A percentile compares a stretch with the other conserved stretches of the same genome.
These are phyloP conservation scores for Celoporthe dispersa DNA, from an alignment of 2,329 filamentous ascomycete genomes.

Conservation along the genomic window DNA sequence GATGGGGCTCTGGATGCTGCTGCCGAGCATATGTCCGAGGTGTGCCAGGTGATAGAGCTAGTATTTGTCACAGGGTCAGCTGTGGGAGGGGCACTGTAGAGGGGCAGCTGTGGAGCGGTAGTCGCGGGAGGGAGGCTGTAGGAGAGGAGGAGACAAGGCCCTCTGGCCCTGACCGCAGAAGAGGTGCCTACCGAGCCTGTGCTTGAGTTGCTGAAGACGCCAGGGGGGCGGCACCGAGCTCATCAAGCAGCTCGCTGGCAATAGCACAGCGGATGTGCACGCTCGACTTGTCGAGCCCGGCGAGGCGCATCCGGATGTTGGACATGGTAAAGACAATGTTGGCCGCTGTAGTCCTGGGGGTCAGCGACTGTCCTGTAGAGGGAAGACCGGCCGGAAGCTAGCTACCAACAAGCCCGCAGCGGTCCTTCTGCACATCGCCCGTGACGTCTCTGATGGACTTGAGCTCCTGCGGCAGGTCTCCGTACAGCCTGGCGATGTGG, in stretches of 20 bases:
- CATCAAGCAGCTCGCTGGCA: slow-evolving; percentile 11
- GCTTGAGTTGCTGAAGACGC: slow-evolving; percentile 8
- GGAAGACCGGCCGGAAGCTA: too few species aligned
- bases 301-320: not conserved
- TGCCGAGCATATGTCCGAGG: slow-evolving; percentile 6
- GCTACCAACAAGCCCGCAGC: not conserved
- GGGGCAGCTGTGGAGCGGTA: too few species aligned
- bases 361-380: too few species aligned
- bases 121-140: too few species aligned
- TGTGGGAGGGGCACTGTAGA: too few species aligned
- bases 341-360: not conserved
- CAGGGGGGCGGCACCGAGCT: slow-evolving; percentile 7
- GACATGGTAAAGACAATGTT: slow-evolving; percentile 6
- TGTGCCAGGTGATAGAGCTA: slow-evolving; percentile 7
- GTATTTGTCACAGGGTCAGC: too few species aligned
- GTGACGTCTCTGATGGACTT: slow-evolving; percentile 2
- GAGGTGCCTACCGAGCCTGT: not conserved
- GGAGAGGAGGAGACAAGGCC: too few species aligned
- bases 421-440: slow-evolving; percentile 2
- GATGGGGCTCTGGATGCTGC: not conserved
- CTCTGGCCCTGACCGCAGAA: too few species aligned
- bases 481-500: slow-evolving; percentile 2
- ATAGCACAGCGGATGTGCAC: slow-evolving; percentile 12
- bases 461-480: slow-evolving; percentile 3
- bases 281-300: slow-evolving; percentile 1